Base-by-base conservation (phyloP, 75 land plant species). In the Picea sitchensis region DNA sequence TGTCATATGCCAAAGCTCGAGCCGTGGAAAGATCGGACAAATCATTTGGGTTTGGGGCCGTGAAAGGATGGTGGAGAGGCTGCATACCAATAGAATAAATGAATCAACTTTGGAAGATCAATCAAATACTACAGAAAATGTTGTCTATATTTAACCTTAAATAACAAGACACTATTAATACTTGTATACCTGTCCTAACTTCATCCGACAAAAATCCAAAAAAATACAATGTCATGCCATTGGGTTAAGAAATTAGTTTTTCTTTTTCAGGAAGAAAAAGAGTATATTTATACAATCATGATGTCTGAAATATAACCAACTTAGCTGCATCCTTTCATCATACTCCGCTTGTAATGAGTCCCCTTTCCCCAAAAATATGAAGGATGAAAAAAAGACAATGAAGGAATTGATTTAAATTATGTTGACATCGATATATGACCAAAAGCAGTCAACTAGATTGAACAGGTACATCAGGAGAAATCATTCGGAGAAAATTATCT, bases 21-120 rank as follows among this genome's bases (percentile, higher is more conserved):
- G 99, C 98, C 77, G 89, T 87, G n/a, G 88, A 79, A 38, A 96
- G 90, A 82, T 96, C 87, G 5, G 77, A 79, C 86, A 96, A 87
- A 79, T 96, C 98, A 18, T 95, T 92, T 74, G 99, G 98, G 74
- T 94, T 87, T 67, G 99, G 99, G n/a, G 98, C 98, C 58, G 99
- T 96, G 77, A 96, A 96, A 31, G 99, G 99, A 73, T 96, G 99
- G 82, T 96, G 99, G 77, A 96, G 85, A 57, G 99, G 90, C 99
- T 96, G 87, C 60, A 18, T 38, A 20, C 72, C 20, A 21, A 59
- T 23, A 34, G 26, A 31, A 78, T 26, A 72, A 71, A 47, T 20
- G 18, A 71, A 9, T 41, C 14, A 38, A 44, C 74, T 20, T 18
- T 44, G 73, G 21, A 44, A 44, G 13, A 41, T 44, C 54, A 71